These are phyloP conservation scores for Teratosphaeria gauchensis DNA, from an alignment of 2,329 filamentous ascomycete genomes.

Conservation along the genomic window DNA sequence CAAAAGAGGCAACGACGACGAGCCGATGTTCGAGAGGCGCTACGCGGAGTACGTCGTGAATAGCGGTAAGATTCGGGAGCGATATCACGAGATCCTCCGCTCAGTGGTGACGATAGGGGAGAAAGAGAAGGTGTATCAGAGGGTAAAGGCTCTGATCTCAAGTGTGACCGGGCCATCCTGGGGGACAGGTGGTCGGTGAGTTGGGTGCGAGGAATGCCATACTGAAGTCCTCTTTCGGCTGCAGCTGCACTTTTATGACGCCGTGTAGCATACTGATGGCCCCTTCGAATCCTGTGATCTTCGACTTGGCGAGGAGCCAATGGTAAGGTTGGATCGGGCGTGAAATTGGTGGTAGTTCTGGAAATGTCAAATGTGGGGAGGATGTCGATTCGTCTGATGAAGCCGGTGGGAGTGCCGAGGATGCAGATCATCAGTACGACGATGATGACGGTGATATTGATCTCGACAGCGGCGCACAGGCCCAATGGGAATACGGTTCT, in stretches of 20 bases:
- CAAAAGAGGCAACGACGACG: background rate
- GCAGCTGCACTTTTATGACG: too few species aligned
- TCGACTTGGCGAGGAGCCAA: too few species aligned
- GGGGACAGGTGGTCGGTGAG: too few species aligned
- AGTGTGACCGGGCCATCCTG: background rate
- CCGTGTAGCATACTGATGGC: too few species aligned
- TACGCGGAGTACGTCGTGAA: background rate
- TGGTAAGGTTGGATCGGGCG: too few species aligned
- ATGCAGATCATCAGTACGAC: background rate
- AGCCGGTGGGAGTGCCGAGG: background rate
- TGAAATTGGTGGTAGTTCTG: background rate
- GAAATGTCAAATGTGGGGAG: background rate
- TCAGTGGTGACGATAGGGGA: background rate
- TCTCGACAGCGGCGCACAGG: background rate
- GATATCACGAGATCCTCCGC: background rate
- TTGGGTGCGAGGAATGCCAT: too few species aligned
- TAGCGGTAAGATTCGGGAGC: background rate
- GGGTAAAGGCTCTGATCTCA: background rate
- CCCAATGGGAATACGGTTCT: background rate
- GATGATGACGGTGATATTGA: background rate
- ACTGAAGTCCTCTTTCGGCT: too few species aligned
- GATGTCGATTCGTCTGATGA: background rate
- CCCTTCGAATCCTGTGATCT: too few species aligned
- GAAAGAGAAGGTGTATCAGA: background rate
- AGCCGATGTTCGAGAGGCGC: conserved; percentile 1